phyloP scores from a whole-genome alignment of 2,329 filamentous ascomycete species.

The Diaporthe longicolla region DNA sequence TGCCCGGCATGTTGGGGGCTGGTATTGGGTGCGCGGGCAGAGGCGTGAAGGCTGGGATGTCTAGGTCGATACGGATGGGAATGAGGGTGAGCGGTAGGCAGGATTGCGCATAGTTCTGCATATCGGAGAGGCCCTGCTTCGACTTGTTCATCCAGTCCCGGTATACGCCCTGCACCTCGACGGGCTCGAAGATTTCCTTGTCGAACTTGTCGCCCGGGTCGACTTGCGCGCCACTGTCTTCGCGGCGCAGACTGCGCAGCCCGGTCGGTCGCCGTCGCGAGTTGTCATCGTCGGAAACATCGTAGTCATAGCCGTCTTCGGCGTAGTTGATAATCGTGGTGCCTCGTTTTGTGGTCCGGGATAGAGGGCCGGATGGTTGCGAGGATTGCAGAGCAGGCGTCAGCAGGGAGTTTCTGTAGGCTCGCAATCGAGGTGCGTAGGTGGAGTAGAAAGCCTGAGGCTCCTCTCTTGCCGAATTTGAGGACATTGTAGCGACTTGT shows the following conservation, averaged over 20 bases:
- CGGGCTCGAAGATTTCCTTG: conserved; percentile 83
- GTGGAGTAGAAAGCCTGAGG: conserved; percentile 92
- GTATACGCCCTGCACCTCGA: conserved; percentile 91
- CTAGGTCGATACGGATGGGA: conserved; percentile 95
- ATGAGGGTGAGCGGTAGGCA: conserved; percentile 90
- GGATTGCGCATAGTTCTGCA: conserved; percentile 75
- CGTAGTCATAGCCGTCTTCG: conserved; percentile 92
- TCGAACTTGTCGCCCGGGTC: conserved; percentile 83
- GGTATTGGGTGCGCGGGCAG: conserved; percentile 75
- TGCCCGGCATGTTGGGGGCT: conserved; percentile 62
- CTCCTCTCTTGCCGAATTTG: conserved; percentile 54
- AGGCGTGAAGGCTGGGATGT: conserved; percentile 84
- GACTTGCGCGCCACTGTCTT: conserved; percentile 75
- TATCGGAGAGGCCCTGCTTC: conserved; percentile 66
- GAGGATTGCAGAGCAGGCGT: conserved; percentile 84
- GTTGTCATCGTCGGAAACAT: conserved; percentile 80
- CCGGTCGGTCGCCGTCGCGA: conserved; percentile 85
- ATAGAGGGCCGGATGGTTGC: conserved; percentile 73
- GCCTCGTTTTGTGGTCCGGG: conserved; percentile 95
- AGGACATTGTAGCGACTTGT: conserved; percentile 57
- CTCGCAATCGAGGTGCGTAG: conserved; percentile 90
- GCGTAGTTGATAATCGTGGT: conserved; percentile 98
- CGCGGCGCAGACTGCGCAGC: conserved; percentile 83
- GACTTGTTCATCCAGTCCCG: conserved; percentile 94
- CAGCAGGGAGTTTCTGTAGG: conserved; percentile 92